phyloP scores from a whole-genome alignment of 495 filamentous ascomycete species.

The Mycothermus thermophilus region DNA sequence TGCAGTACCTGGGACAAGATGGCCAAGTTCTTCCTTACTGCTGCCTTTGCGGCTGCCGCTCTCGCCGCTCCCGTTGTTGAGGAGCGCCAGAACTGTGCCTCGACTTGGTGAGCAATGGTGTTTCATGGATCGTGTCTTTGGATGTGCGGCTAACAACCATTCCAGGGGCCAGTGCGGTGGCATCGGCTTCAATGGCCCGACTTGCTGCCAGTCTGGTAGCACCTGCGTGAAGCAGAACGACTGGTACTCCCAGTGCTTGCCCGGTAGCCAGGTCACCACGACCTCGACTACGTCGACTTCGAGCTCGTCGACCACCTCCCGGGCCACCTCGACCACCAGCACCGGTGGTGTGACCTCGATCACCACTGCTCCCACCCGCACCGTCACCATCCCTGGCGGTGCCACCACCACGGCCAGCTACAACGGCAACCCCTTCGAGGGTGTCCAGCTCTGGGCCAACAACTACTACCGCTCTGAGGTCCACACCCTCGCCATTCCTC shows the following conservation, averaged over 20 bases:
- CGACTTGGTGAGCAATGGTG: slow-evolving; percentile 15
- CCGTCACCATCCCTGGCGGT: slow-evolving; percentile 7
- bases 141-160: too few species aligned
- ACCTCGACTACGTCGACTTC: slow-evolving; percentile 2
- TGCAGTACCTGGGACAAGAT: too few species aligned
- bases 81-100: slow-evolving; percentile 26
- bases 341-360: background rate
- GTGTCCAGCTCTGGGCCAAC: slow-evolving; percentile 42
- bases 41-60: slow-evolving; percentile 21
- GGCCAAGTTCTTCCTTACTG: slow-evolving; percentile 17
- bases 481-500: slow-evolving; percentile 36
- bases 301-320: slow-evolving; percentile 1
- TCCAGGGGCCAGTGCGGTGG: slow-evolving; percentile 39
- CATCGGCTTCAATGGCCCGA: slow-evolving; percentile 31
- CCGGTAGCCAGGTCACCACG: slow-evolving; percentile 12
- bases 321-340: background rate
- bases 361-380: slow-evolving; percentile 2
- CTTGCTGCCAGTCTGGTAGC: slow-evolving; percentile 31
- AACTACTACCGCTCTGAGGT: slow-evolving; percentile 46
- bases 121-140: background rate
- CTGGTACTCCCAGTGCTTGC: slow-evolving; percentile 39
- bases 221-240: slow-evolving; percentile 29
- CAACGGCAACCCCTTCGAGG: slow-evolving; percentile 40
- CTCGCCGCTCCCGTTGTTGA: slow-evolving; percentile 29
- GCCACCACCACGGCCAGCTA: slow-evolving; percentile 19